Percentiles rank a stretch among this genome's conserved stretches.
Conservation (phyloP, 176 grass and related monocot genomes). For the Hyparrhenia diplandra region DNA sequence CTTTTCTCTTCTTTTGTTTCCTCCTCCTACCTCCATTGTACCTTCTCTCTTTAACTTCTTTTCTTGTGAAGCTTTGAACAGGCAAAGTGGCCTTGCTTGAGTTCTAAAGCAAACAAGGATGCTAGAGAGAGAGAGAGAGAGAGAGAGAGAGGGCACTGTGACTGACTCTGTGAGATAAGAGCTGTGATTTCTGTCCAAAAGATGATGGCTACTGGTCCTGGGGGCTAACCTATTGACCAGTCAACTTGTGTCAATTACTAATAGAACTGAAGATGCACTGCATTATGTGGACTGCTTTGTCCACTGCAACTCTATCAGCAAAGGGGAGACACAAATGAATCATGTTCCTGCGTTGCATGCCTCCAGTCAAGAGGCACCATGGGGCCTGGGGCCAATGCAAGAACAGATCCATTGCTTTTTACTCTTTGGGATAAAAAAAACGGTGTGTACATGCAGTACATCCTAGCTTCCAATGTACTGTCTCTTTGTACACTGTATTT, state of each 20-base stretch:
- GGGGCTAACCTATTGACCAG: constrained; percentile 32
- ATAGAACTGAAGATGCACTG: constrained; percentile 20
- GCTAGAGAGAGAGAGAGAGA: background rate
- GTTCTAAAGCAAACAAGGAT: constrained; percentile 39
- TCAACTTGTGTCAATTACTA: constrained; percentile 18
- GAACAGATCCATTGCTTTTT: background rate
- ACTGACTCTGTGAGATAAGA: constrained; percentile 1
- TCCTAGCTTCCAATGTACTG: background rate
- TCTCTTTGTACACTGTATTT: background rate
- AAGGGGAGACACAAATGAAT: constrained; percentile 33
- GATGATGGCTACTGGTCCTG: constrained; percentile 9
- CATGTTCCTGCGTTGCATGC: constrained; percentile 22
- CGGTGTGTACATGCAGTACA: background rate
- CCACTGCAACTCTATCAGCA: constrained; percentile 5
- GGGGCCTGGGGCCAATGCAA: background rate
- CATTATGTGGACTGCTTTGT: constrained; percentile 24
- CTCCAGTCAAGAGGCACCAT: background rate
- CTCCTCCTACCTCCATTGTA: constrained; percentile 7
- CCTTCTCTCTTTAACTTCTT: constrained; percentile 56
- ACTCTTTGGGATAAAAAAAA: constrained; percentile 5
- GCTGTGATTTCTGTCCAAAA: constrained; percentile 27
- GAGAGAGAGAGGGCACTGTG: background rate
- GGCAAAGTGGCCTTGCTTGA: constrained; percentile 42
- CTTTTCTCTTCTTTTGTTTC: constrained; percentile 34
- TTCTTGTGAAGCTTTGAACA: constrained; percentile 45